Conservation (phyloP, 768 basidiomycete genomes). For the Amanita rimosa region DNA sequence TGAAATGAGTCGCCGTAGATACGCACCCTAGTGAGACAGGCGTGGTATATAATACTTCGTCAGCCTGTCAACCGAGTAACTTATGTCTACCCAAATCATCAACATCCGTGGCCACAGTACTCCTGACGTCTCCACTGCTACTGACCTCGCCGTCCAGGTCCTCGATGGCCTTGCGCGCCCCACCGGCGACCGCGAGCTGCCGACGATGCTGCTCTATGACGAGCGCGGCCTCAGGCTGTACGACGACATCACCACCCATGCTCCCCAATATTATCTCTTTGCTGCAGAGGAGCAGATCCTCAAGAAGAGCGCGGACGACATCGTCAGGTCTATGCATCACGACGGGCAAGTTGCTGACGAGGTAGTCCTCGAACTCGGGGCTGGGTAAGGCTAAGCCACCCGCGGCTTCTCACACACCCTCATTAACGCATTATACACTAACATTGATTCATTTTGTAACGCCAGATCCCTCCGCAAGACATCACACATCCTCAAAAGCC, state of each 20-base stretch:
- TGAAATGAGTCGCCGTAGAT: conserved; percentile 32
- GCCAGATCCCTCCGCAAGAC: conserved; percentile 80
- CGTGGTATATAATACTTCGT: not conserved
- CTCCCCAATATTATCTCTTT: conserved; percentile 85
- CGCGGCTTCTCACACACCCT: not conserved
- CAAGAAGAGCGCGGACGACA: conserved; percentile 57
- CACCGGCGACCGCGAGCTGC: conserved; percentile 48
- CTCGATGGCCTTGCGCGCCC: conserved; percentile 44
- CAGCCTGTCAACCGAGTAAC: not conserved
- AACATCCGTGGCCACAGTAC: conserved; percentile 29
- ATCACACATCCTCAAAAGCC: conserved; percentile 64
- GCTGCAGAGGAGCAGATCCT: conserved; percentile 81
- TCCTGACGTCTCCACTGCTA: conserved; percentile 16
- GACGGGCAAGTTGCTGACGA: conserved; percentile 27
- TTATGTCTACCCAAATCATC: conserved; percentile 38
- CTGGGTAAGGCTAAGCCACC: conserved; percentile 85
- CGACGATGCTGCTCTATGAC: conserved; percentile 81
- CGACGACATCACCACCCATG: conserved; percentile 73
- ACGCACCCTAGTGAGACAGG: not conserved
- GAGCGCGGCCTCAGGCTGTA: conserved; percentile 79
- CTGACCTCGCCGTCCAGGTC: conserved; percentile 35
- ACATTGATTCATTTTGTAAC: not conserved
- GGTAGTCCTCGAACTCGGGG: conserved; percentile 83
- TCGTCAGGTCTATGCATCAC: conserved; percentile 62
- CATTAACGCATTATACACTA: no score